Evolutionary conservation across 2,329 filamentous ascomycete species (phyloP).

Genomic region (Trichoderma sp.): DNA sequence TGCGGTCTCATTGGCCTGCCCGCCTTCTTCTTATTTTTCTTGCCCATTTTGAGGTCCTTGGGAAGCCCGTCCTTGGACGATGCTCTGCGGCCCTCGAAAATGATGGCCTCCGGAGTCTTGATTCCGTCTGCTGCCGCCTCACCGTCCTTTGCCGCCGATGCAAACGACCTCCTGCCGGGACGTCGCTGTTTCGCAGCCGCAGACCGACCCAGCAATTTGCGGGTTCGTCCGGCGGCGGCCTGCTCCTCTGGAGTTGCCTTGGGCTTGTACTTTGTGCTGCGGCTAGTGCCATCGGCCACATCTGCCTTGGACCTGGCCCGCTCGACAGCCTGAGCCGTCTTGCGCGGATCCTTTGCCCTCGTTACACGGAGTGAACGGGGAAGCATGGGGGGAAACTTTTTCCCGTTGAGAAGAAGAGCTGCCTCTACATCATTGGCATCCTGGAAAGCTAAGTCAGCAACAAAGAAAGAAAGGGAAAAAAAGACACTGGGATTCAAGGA

Average conservation of each 20-base stretch:
- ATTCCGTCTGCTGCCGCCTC: conserved; percentile 31
- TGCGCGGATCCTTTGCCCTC: conserved; percentile 73
- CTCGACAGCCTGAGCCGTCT: conserved; percentile 51
- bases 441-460: conserved; percentile 34
- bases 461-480: neutral
- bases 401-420: conserved; percentile 83
- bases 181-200: conserved; percentile 51
- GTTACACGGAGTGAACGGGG: conserved; percentile 82
- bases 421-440: conserved; percentile 86
- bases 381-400: conserved; percentile 93
- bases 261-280: conserved; percentile 59
- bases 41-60: conserved; percentile 59
- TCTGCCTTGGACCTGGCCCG: conserved; percentile 33
- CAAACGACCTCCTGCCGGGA: conserved; percentile 28
- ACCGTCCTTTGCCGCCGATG: conserved; percentile 24
- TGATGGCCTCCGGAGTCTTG: conserved; percentile 65
- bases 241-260: conserved; percentile 69
- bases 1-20: conserved; percentile 37
- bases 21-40: conserved; percentile 50
- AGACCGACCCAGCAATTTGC: conserved; percentile 70
- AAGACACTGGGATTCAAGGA: neutral
- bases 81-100: conserved; percentile 81
- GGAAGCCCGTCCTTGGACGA: conserved; percentile 63
- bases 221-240: conserved; percentile 69
- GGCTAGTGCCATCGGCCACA: conserved; percentile 38